A percentile compares a stretch with the other conserved stretches of the same genome.
Evolutionary conservation across 2,329 filamentous ascomycete species (phyloP).

Genomic region (Trichoderma endophyticum): DNA sequence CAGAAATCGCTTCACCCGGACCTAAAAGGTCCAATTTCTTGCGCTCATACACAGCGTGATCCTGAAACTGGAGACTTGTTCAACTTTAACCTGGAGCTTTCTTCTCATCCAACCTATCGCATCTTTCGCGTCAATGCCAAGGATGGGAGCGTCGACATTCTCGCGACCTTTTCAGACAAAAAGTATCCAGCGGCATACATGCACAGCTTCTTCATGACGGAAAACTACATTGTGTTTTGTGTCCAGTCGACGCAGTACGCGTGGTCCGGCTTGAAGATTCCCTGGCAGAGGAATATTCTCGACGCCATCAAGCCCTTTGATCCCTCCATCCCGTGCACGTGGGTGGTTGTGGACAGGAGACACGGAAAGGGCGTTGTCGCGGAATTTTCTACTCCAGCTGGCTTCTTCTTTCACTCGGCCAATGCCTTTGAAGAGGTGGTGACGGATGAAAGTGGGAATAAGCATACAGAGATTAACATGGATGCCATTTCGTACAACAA

Average conservation of each 20-base stretch:
- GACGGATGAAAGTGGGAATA: conserved; percentile 33
- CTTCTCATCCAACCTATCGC: conserved; percentile 57
- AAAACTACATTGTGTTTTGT: conserved; percentile 69
- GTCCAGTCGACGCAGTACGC: conserved; percentile 64
- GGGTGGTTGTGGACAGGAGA: conserved; percentile 71
- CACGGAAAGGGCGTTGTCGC: conserved; percentile 62
- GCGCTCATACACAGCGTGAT: conserved; percentile 69
- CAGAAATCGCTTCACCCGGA: conserved; percentile 64
- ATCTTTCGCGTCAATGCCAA: conserved; percentile 63
- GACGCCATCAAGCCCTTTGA: conserved; percentile 67
- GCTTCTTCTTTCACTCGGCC: conserved; percentile 77
- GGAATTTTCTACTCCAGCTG: conserved; percentile 62
- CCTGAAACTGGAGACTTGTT: conserved; percentile 70
- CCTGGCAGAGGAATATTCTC: conserved; percentile 64
- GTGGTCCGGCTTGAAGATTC: conserved; percentile 55
- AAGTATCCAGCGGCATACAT: conserved; percentile 64
- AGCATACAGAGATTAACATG: conserved; percentile 52
- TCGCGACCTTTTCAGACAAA: conserved; percentile 60
- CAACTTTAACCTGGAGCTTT: conserved; percentile 76
- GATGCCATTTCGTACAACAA: conserved; percentile 65
- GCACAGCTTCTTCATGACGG: conserved; percentile 76
- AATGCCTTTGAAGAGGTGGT: conserved; percentile 68
- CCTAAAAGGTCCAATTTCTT: conserved; percentile 64
- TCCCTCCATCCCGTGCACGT: conserved; percentile 52
- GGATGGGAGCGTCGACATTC: conserved; percentile 64